Percentiles rank a stretch among this genome's conserved stretches.
These are phyloP conservation scores for Backusella psychrophila DNA, from an alignment of 192 early-diverging fungal genomes.

Conservation along the genomic window DNA sequence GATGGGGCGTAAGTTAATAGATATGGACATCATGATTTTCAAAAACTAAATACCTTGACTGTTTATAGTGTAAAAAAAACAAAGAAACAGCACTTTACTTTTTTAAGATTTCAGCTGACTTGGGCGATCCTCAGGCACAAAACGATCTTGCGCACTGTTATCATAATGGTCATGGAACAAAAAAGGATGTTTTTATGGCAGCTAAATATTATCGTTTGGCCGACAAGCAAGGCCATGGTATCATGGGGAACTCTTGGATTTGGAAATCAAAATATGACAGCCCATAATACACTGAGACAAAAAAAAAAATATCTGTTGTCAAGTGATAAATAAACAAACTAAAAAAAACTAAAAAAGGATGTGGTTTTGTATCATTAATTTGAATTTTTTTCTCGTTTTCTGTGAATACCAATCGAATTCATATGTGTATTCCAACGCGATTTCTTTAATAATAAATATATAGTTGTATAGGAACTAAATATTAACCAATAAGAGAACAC, in stretches of 20 bases:
- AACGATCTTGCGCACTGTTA: slow-evolving; percentile 67
- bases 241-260: slow-evolving; percentile 82
- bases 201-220: slow-evolving; percentile 79
- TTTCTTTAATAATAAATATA: too few relatives aligned
- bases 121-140: slow-evolving; percentile 29
- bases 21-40: neutral
- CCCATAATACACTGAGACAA: neutral
- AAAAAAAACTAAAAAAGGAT: neutral
- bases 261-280: slow-evolving; percentile 74
- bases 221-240: slow-evolving; percentile 62
- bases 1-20: slow-evolving; percentile 63
- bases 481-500: too few relatives aligned
- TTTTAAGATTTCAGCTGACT: slow-evolving; percentile 79
- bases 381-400: too few relatives aligned
- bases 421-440: too few relatives aligned
- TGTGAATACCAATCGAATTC: too few relatives aligned
- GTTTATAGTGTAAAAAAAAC: slow-evolving; percentile 39
- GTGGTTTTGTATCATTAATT: neutral
- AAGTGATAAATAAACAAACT: neutral
- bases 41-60: neutral
- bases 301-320: neutral
- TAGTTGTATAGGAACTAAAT: too few relatives aligned
- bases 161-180: slow-evolving; percentile 68
- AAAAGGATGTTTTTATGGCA: slow-evolving; percentile 65
- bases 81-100: slow-evolving; percentile 72